phyloP scores from a whole-genome alignment of 2,329 filamentous ascomycete genomes.

The Nigrograna mackinnonii region DNA sequence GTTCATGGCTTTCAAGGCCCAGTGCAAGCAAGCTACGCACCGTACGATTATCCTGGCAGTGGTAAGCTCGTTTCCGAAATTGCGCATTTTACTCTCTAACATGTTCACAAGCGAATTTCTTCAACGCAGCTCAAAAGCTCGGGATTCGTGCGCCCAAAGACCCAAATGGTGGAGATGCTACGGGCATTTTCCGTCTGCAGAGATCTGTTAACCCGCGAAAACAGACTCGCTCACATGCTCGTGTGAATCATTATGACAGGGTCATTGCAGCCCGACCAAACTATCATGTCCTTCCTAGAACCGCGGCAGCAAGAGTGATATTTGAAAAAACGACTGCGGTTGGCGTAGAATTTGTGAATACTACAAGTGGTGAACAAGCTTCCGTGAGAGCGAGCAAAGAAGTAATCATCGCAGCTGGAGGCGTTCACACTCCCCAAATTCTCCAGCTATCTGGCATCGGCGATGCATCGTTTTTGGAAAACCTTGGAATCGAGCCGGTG shows the following conservation, averaged over 20 bases:
- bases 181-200: slow-evolving; percentile 34
- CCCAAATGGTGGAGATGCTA: slow-evolving; percentile 23
- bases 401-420: slow-evolving; percentile 62
- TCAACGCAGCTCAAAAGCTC: slow-evolving; percentile 13
- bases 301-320: slow-evolving; percentile 17
- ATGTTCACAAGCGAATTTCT: slow-evolving; percentile 20
- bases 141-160: slow-evolving; percentile 18
- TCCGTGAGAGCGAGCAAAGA: slow-evolving; percentile 42
- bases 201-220: slow-evolving; percentile 27
- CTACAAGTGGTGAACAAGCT: slow-evolving; percentile 2
- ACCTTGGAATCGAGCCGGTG: slow-evolving; percentile 14
- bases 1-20: slow-evolving; percentile 23
- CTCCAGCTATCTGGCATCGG: slow-evolving; percentile 67
- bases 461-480: slow-evolving; percentile 7
- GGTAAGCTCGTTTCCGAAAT: slow-evolving; percentile 7
- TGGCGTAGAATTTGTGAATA: slow-evolving; percentile 21
- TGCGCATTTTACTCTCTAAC: not conserved
- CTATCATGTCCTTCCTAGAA: slow-evolving; percentile 28
- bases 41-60: slow-evolving; percentile 25
- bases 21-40: slow-evolving; percentile 24
- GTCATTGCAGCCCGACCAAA: slow-evolving; percentile 26
- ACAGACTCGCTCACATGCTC: slow-evolving; percentile 32
- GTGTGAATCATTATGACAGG: slow-evolving; percentile 33
- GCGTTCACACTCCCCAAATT: slow-evolving; percentile 63
- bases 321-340: slow-evolving; percentile 17